These are phyloP conservation scores for Climacium dendroides DNA, from an alignment of 225 moss, liverwort and hornwort genomes.

Conservation along the genomic window DNA sequence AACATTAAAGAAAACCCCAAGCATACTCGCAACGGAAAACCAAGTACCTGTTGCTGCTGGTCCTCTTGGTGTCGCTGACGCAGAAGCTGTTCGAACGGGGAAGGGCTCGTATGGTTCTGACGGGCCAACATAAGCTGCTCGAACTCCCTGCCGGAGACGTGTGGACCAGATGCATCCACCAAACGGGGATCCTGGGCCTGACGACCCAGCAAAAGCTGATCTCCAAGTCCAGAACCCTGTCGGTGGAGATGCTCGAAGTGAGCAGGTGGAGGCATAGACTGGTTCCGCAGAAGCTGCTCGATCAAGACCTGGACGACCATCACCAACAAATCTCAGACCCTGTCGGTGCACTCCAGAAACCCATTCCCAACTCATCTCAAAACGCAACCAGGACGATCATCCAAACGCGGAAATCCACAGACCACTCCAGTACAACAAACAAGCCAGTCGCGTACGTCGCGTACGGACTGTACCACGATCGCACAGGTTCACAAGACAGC, in stretches of 20 bases:
- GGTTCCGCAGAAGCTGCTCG: slow-evolving; percentile 78
- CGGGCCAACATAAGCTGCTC: slow-evolving; percentile 67
- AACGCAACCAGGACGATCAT: not conserved
- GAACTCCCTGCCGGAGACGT: slow-evolving; percentile 28
- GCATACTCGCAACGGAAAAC: not conserved
- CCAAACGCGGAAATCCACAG: not conserved
- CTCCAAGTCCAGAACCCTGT: slow-evolving; percentile 60
- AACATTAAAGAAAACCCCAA: not conserved
- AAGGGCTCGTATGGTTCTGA: slow-evolving; percentile 43
- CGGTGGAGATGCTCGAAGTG: slow-evolving; percentile 73
- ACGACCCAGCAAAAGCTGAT: slow-evolving; percentile 56
- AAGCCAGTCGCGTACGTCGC: not conserved
- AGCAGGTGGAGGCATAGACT: slow-evolving; percentile 47
- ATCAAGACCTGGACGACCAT: slow-evolving; percentile 38
- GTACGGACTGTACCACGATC: not conserved
- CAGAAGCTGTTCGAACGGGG: slow-evolving; percentile 64
- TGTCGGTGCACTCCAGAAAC: not conserved
- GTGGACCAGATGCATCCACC: slow-evolving; percentile 20
- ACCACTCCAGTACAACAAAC: not conserved
- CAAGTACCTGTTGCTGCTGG: slow-evolving; percentile 38
- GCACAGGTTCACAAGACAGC: not conserved
- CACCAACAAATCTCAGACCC: not conserved
- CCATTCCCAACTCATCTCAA: not conserved
- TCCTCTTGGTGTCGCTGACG: slow-evolving; percentile 72
- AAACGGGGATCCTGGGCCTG: slow-evolving; percentile 52